Evolutionary conservation across 2,329 filamentous ascomycete species (phyloP).

Genomic region (Ambrosiella xylebori): DNA sequence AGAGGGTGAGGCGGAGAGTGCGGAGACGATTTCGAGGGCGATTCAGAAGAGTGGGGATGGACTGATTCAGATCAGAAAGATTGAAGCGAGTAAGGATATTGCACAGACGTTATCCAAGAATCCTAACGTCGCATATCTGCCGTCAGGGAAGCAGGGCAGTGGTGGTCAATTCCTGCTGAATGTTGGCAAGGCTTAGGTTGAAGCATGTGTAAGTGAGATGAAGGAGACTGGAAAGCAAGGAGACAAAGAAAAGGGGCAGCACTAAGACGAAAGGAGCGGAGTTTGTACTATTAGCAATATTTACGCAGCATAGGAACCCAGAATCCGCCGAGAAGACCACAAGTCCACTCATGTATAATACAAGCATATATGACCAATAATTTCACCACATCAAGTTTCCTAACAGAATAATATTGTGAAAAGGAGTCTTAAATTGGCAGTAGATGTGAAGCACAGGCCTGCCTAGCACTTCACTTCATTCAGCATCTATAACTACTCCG

Average conservation of each 20-base stretch:
- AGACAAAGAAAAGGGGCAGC: neutral
- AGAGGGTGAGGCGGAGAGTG: slow-evolving; percentile 92
- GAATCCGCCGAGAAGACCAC: slow-evolving; percentile 11
- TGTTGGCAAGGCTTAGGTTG: slow-evolving; percentile 26
- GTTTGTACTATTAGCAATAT: slow-evolving; percentile 11
- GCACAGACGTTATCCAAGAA: slow-evolving; percentile 76
- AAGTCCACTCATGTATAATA: slow-evolving; percentile 13
- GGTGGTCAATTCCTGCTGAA: slow-evolving; percentile 39
- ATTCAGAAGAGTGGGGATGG: slow-evolving; percentile 89
- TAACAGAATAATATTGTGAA: too few species aligned
- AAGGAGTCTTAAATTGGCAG: too few species aligned
- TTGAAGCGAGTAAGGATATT: slow-evolving; percentile 93
- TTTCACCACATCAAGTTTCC: neutral
- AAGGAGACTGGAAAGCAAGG: neutral
- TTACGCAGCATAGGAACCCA: slow-evolving; percentile 8
- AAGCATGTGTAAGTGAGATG: neutral
- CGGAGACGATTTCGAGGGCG: slow-evolving; percentile 85
- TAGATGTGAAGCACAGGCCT: too few species aligned
- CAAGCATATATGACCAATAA: slow-evolving; percentile 3
- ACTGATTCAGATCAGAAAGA: slow-evolving; percentile 86
- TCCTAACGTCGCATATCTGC: slow-evolving; percentile 90
- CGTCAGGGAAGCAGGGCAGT: slow-evolving; percentile 52
- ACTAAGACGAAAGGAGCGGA: neutral
- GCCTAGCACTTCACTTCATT: too few species aligned
- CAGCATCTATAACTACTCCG: too few species aligned